A percentile compares a stretch with the other conserved stretches of the same genome.
These are phyloP conservation scores for Pythium phragmiticola DNA, from an alignment of 352 stramenopile species.

Conservation along the genomic window DNA sequence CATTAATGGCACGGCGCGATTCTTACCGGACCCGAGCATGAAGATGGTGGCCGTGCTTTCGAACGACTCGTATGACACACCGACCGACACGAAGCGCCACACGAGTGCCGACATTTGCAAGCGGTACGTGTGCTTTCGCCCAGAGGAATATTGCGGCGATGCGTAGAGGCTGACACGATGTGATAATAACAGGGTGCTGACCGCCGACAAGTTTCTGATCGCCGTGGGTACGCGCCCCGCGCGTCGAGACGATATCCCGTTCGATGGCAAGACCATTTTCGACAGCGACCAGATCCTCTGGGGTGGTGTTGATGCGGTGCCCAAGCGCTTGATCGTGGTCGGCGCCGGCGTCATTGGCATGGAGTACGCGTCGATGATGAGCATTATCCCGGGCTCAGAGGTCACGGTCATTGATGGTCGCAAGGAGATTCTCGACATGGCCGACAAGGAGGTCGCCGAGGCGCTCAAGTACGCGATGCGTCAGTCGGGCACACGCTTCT, in stretches of 20 bases:
- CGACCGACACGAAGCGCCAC: conserved; percentile 75
- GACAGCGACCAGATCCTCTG: conserved; percentile 86
- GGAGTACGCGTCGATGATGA: conserved; percentile 92
- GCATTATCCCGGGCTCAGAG: conserved; percentile 86
- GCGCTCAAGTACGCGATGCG: conserved; percentile 88
- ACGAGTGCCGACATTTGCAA: conserved; percentile 82
- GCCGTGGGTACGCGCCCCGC: conserved; percentile 84
- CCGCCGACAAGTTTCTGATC: conserved; percentile 85
- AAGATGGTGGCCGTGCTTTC: conserved; percentile 83
- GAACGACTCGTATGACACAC: conserved; percentile 80
- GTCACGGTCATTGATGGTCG: conserved; percentile 89
- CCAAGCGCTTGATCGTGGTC: conserved; percentile 78
- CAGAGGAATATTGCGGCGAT: neutral
- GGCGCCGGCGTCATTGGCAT: conserved; percentile 90
- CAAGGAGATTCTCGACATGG: conserved; percentile 88
- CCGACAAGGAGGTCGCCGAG: conserved; percentile 85
- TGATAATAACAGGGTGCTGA: conserved; percentile 54
- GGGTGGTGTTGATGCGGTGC: conserved; percentile 67
- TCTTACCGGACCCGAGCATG: conserved; percentile 59
- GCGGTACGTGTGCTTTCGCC: conserved; percentile 34
- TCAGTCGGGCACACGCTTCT: conserved; percentile 85
- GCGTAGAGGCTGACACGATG: neutral
- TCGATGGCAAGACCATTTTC: conserved; percentile 86
- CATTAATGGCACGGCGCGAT: conserved; percentile 78
- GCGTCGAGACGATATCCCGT: conserved; percentile 76